Evolutionary conservation across 164 flowering plant genomes (phyloP).

Genomic region (Tinospora cordifolia): DNA sequence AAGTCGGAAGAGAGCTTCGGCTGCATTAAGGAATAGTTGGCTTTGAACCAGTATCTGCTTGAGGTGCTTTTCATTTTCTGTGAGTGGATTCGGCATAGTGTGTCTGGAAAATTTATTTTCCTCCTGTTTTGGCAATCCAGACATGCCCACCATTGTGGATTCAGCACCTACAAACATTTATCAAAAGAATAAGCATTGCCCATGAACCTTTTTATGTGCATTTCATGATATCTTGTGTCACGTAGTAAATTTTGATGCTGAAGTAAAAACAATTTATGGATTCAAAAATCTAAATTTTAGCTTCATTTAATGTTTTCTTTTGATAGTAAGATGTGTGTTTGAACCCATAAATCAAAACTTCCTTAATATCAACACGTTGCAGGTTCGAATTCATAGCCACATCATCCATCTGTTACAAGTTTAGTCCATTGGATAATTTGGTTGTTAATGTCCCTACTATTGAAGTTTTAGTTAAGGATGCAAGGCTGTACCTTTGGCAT

Average conservation of each 20-base stretch:
- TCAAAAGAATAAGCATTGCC: background rate
- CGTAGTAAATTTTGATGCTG: background rate
- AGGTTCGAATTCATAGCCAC: too few species aligned
- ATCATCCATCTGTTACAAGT: background rate
- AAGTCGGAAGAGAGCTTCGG: constrained; percentile 78
- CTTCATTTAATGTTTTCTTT: too few species aligned
- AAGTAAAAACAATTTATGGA: too few species aligned
- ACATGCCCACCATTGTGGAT: constrained; percentile 10
- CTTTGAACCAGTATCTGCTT: constrained; percentile 52
- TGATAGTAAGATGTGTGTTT: too few species aligned
- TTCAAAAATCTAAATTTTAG: too few species aligned
- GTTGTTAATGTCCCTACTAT: background rate
- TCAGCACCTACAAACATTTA: constrained; percentile 24
- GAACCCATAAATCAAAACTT: too few species aligned
- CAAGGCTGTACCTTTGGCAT: constrained; percentile 22
- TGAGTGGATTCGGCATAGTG: constrained; percentile 30
- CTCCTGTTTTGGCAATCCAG: constrained; percentile 15
- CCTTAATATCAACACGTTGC: too few species aligned
- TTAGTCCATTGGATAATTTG: background rate
- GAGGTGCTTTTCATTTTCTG: constrained; percentile 52
- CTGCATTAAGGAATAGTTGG: constrained; percentile 63
- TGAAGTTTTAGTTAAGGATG: background rate
- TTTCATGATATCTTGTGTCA: background rate
- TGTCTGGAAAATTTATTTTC: constrained; percentile 11
- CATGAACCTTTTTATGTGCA: too few species aligned